Conservation (phyloP, 305 asterid species). For the Petunia hybrid region DNA sequence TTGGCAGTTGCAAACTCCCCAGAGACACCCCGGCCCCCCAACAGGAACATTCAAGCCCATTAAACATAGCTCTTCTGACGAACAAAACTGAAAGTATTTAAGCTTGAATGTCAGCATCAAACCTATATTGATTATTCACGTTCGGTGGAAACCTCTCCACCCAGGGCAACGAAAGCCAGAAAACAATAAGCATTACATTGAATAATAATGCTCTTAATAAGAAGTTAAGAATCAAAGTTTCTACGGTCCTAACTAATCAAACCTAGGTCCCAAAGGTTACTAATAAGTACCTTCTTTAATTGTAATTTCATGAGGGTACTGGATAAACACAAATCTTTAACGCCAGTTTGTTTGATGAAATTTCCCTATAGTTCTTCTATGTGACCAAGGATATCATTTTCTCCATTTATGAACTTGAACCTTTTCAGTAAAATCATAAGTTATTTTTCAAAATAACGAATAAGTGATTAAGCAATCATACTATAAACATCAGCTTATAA, state of each 20-base stretch:
- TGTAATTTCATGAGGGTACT: slow-evolving; percentile 1
- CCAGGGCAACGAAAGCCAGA: background rate
- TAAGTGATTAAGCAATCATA: background rate
- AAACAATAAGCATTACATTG: background rate
- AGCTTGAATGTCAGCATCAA: slow-evolving; percentile 1
- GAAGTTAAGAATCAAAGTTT: background rate
- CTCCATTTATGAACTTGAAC: background rate
- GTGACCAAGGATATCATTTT: background rate
- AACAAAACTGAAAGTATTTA: background rate
- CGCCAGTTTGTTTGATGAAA: background rate
- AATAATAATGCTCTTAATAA: background rate
- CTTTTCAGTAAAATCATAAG: background rate
- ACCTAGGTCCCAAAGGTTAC: background rate
- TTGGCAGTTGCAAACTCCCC: slow-evolving; percentile 1
- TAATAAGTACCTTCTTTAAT: background rate
- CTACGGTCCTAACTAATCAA: background rate
- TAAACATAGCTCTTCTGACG: background rate
- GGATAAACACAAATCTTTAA: slow-evolving; percentile 11
- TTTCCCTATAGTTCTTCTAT: background rate
- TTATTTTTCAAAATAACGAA: background rate
- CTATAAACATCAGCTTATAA: background rate
- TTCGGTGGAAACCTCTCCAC: slow-evolving; percentile 11
- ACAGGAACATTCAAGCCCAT: background rate
- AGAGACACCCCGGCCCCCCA: background rate
- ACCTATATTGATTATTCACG: slow-evolving; percentile 1